phyloP scores from a whole-genome alignment of 202 grass and related monocot species.

The Musa balbisiana region DNA sequence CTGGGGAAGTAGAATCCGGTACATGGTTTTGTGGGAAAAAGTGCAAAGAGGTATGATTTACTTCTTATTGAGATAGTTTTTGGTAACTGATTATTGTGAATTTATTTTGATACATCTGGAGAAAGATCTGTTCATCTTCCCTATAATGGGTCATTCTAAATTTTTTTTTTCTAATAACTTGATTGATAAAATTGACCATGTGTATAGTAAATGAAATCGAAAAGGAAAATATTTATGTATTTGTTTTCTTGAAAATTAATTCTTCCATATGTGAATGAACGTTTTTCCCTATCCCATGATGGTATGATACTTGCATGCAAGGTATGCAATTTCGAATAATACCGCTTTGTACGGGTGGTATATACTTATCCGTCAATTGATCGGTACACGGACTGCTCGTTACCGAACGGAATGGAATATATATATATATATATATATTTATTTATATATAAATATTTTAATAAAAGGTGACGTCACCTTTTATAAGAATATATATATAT shows the following conservation, averaged over 20 bases:
- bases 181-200: background rate
- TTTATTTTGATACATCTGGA: background rate
- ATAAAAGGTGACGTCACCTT: too few species aligned
- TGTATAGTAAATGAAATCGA: background rate
- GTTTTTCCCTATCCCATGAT: background rate
- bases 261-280: background rate
- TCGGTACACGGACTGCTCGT: too few species aligned
- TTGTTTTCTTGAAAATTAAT: background rate
- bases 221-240: too few species aligned
- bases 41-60: slow-evolving; percentile 67
- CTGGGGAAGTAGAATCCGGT: slow-evolving; percentile 34
- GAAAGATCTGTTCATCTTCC: background rate
- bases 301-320: background rate
- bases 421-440: too few species aligned
- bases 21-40: slow-evolving; percentile 85
- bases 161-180: background rate
- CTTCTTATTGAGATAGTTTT: background rate
- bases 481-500: too few species aligned
- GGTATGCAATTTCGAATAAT: too few species aligned
- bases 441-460: too few species aligned
- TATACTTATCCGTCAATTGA: too few species aligned
- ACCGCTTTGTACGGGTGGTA: too few species aligned
- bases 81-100: too few species aligned
- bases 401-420: too few species aligned
- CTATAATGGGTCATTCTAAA: background rate